Conservation (phyloP, 257 asterid genomes). For the Prunella vulgaris region DNA sequence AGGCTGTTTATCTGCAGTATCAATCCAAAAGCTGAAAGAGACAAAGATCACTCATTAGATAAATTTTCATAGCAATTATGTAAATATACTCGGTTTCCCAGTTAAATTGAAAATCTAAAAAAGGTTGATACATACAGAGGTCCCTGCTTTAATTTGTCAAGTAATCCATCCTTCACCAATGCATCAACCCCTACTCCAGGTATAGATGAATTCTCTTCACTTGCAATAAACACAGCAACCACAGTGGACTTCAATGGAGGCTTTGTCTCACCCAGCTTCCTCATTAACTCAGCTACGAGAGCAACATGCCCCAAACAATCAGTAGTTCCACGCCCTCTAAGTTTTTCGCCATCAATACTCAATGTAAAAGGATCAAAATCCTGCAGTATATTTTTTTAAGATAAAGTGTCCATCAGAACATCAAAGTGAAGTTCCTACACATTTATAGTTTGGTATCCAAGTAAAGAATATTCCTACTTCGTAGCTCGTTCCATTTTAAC, state of each 20-base stretch:
- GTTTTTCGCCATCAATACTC: slow-evolving; percentile 87
- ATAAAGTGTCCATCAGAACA: background rate
- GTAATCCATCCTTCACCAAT: slow-evolving; percentile 80
- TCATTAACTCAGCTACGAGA: slow-evolving; percentile 88
- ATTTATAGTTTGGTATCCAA: background rate
- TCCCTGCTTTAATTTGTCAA: slow-evolving; percentile 73
- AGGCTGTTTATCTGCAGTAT: slow-evolving; percentile 99
- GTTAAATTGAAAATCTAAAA: background rate
- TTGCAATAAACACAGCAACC: slow-evolving; percentile 94
- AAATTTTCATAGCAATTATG: background rate
- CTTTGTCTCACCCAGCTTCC: slow-evolving; percentile 69
- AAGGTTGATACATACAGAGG: slow-evolving; percentile 58
- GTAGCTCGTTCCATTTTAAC: background rate
- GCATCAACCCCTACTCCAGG: slow-evolving; percentile 98
- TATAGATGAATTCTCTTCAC: slow-evolving; percentile 96
- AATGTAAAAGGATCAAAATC: slow-evolving; percentile 89
- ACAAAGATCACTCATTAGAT: slow-evolving; percentile 10
- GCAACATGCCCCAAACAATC: slow-evolving; percentile 98
- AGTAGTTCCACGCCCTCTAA: slow-evolving; percentile 94
- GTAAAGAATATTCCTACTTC: background rate
- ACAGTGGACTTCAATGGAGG: slow-evolving; percentile 76
- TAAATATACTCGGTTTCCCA: background rate
- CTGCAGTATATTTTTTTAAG: slow-evolving; percentile 35
- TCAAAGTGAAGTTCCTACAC: background rate
- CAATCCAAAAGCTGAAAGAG: slow-evolving; percentile 83